Evolutionary conservation across 2,329 filamentous ascomycete species (phyloP), one percentile per base, ranked within the genome.

Genomic region (Zymoseptoria passerinii): DNA sequence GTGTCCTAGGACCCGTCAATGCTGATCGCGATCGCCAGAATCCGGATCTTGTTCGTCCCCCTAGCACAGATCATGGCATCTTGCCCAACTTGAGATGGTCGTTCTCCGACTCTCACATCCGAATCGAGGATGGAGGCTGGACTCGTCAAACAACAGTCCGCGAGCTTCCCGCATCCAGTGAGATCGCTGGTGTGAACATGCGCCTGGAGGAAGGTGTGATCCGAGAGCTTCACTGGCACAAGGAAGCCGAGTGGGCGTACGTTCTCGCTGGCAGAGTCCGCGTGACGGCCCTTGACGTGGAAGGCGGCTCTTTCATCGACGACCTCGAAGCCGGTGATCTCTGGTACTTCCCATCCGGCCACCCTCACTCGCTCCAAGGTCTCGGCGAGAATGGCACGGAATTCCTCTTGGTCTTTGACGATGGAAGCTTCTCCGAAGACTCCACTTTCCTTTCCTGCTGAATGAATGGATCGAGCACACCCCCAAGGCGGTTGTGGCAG

Each of bases 221-320:
- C 65, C 85, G 88, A 28, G 88, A 91, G 71, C 78, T 91, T 8
- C 88, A 91, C 69, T 91, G 88, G 88, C 88, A 91, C 76, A 89
- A 88, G 66, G 85, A 89, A 70, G 87, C 86, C 44, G 88, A 91
- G 68, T 90, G 88, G 87, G 86, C 85, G 0, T 90, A 87, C 62
- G 84, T 90, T 2, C 80, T 90, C 0, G 59, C 62, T 55, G 88
- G 88, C 54, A 79, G 81, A 59, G 86, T 88, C 19, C 83, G 88
- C 55, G 81, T 91, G 54, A 89, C 87, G 0, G 87, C 84, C 0
- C 79, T 91, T 18, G 87, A 90, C 72, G 83, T 86, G 49, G 85
- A 92, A 61, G 88, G 88, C 8, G 83, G 88, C 61, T 88, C 83
- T 62, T 91, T 90, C 70, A 82, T 91, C 61, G 88, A 90, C 63